Evolutionary conservation across 805 yeast genomes (phyloP).

Genomic region (Kodamaea hsintzibuensis): DNA sequence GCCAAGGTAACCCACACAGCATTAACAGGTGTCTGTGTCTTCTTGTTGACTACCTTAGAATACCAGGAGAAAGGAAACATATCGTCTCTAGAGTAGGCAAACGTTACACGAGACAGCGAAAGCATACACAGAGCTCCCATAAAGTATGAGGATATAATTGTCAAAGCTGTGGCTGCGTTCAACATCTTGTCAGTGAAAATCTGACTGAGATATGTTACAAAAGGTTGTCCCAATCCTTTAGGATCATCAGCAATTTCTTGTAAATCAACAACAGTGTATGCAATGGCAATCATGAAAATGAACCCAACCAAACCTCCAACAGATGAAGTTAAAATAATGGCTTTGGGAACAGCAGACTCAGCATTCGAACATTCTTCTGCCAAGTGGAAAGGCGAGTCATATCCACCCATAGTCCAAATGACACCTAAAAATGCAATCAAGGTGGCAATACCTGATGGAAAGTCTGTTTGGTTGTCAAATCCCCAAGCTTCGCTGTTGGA

Average conservation of each 20-base stretch:
- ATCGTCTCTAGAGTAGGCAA: conserved; percentile 68
- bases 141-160: conserved; percentile 42
- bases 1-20: conserved; percentile 62
- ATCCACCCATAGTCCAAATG: conserved; percentile 74
- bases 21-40: conserved; percentile 61
- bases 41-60: conserved; percentile 50
- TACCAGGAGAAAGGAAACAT: conserved; percentile 57
- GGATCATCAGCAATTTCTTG: conserved; percentile 47
- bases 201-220: conserved; percentile 55
- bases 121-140: conserved; percentile 60
- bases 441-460: conserved; percentile 60
- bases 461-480: conserved; percentile 59
- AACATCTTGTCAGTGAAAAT: conserved; percentile 44
- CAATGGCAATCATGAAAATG: conserved; percentile 57
- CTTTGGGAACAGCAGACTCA: conserved; percentile 61
- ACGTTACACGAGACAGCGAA: conserved; percentile 69
- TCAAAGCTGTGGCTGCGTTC: conserved; percentile 42
- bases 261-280: conserved; percentile 58
- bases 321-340: conserved; percentile 58
- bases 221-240: conserved; percentile 59
- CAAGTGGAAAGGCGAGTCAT: conserved; percentile 72
- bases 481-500: conserved; percentile 53
- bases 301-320: conserved; percentile 59
- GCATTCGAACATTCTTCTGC: conserved; percentile 75
- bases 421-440: conserved; percentile 59